Evolutionary conservation across 768 basidiomycete species (phyloP).

Genomic region (Naganishia randhawae): DNA sequence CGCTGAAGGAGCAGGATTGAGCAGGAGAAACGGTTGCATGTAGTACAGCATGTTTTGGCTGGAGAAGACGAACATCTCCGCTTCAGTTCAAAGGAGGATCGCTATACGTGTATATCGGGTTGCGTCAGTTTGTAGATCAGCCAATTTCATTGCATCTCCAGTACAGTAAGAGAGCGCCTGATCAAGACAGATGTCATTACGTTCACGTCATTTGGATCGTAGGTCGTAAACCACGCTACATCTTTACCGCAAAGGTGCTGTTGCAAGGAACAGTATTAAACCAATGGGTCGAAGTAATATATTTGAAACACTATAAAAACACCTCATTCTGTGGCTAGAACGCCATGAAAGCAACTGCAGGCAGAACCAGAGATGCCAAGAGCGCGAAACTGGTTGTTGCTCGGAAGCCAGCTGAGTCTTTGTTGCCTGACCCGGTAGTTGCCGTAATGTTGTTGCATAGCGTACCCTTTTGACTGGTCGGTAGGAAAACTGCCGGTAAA

Average conservation of each 20-base stretch:
- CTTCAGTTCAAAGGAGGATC: background rate
- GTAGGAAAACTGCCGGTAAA: conserved; percentile 41
- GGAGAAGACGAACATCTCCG: background rate
- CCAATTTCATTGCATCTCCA: background rate
- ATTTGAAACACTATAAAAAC: background rate
- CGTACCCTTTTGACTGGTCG: conserved; percentile 32
- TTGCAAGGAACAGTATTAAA: background rate
- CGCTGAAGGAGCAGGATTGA: background rate
- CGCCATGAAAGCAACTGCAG: background rate
- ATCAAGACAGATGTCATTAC: background rate
- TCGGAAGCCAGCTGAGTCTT: conserved; percentile 9
- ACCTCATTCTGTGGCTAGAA: background rate
- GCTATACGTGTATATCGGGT: background rate
- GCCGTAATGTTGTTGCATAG: conserved; percentile 15
- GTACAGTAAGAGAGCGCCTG: background rate
- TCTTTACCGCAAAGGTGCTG: background rate
- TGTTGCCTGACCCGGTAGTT: conserved; percentile 11
- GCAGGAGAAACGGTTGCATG: background rate
- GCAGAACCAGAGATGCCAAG: background rate
- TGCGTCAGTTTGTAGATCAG: background rate
- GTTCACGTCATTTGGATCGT: background rate
- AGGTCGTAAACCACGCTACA: background rate
- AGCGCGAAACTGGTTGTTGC: background rate
- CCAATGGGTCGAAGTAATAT: background rate
- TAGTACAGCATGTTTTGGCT: background rate